Base-by-base conservation (phyloP, 2,329 filamentous ascomycete species). In the Neofusicoccum kwambonambiense region DNA sequence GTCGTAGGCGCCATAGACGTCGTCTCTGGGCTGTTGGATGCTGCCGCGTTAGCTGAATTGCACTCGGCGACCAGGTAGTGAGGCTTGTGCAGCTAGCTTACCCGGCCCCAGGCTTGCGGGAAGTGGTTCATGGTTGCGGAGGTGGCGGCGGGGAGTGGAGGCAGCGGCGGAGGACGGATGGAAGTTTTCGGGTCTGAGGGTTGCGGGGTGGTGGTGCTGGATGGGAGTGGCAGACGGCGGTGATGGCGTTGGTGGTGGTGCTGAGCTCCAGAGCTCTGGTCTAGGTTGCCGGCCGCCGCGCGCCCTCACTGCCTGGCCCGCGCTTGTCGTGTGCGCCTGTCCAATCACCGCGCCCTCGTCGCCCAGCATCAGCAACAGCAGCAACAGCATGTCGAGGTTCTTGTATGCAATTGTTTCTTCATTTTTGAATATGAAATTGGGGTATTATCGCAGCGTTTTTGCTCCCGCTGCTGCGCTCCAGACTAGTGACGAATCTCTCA, bases 1-100 rank as follows among this genome's bases (percentile, higher is more conserved):
- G 81, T 98, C 92, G 81, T 99, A 99, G 74, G 90, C 84, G 73
- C 95, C 95, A 82, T 98, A 99, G 75, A 98, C 85, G 80, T 99
- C 95, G 81, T 99, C 92, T 86, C 95, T 90, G 76, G 95, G 95
- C 95, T 99, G 74, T 68, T 58, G 62, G 27, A 49, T 37, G 42
- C 34, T 15, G 39, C 56, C 34, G 56, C n/a, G 37, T 60, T 58
- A 64, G 62, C 44, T 57, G 42, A 37, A 58, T 31, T 22, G 56
- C 57, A 41, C 57, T 41, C 35, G 31, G 57, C 57, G 34, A 44
- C 17, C 44, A 49, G 63, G 61, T 65, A 57, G 65, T 54, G 27
- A 67, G 57, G 47, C 44, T 35, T 60, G 22, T 37, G 56, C 15
- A 60, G 56, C 44, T 62, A 67, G 64, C 84, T 76, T 81, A 88